A percentile compares a stretch with the other conserved stretches of the same genome.
Conservation (phyloP, 495 filamentous ascomycete genomes). For the Lophiostoma macrostomum region DNA sequence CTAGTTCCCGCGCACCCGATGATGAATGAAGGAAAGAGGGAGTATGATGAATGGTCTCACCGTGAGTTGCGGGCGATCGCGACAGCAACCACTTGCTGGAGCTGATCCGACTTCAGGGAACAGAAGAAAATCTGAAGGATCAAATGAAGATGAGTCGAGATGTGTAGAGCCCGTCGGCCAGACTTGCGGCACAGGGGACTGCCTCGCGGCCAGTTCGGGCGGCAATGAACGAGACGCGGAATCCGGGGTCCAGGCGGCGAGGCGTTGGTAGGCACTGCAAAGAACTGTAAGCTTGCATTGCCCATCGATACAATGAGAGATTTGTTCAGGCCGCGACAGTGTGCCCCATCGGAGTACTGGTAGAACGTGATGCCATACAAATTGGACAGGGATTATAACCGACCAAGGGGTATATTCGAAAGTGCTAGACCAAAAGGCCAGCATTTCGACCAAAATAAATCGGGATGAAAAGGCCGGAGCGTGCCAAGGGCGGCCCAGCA, state of each 20-base stretch:
- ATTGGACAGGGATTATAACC: slow-evolving; percentile 32
- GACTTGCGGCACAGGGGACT: neutral
- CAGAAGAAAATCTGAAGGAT: neutral
- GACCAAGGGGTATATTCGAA: slow-evolving; percentile 30
- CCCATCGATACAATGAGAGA: slow-evolving; percentile 19
- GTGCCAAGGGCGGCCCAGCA: slow-evolving; percentile 29
- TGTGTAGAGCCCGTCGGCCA: neutral
- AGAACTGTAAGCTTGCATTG: slow-evolving; percentile 24
- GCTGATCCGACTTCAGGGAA: neutral
- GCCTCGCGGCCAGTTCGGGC: slow-evolving; percentile 16
- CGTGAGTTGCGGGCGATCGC: slow-evolving; percentile 2
- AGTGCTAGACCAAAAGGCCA: slow-evolving; percentile 25
- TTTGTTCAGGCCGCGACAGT: slow-evolving; percentile 27
- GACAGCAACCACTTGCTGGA: neutral
- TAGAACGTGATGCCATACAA: slow-evolving; percentile 25
- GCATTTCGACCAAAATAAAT: slow-evolving; percentile 28
- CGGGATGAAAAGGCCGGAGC: slow-evolving; percentile 33
- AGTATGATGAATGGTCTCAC: slow-evolving; percentile 21
- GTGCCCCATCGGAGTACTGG: slow-evolving; percentile 17
- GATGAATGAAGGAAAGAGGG: slow-evolving; percentile 34
- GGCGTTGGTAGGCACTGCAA: slow-evolving; percentile 11
- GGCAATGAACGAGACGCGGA: slow-evolving; percentile 12
- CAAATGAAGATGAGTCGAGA: neutral
- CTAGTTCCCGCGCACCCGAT: slow-evolving; percentile 31
- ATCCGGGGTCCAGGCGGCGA: slow-evolving; percentile 21